Conservation (phyloP, 208 protist genomes). For the Leishmania braziliensis region DNA sequence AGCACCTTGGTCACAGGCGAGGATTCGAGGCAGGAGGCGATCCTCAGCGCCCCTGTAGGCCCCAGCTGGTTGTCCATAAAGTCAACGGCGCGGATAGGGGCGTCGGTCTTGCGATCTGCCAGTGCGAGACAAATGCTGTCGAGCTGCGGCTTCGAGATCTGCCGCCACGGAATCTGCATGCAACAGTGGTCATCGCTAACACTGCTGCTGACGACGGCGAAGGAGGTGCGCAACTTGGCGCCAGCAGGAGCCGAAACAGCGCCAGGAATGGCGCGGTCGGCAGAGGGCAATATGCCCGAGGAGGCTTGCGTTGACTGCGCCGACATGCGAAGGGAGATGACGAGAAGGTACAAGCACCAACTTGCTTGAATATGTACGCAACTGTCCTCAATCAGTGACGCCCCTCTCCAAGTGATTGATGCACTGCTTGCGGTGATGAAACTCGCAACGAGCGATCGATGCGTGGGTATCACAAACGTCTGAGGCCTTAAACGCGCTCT, state of each 20-base stretch:
- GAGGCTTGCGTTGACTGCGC: not conserved
- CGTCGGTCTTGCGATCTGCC: slow-evolving; percentile 49
- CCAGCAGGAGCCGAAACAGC: not conserved
- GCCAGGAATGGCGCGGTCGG: not conserved
- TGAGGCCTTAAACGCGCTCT: not conserved
- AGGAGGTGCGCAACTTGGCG: slow-evolving; percentile 11
- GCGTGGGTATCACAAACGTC: not conserved
- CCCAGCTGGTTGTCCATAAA: slow-evolving; percentile 89
- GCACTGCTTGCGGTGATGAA: not conserved
- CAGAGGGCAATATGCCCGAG: not conserved
- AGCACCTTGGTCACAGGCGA: slow-evolving; percentile 70
- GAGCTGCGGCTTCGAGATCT: slow-evolving; percentile 50
- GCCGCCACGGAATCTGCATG: slow-evolving; percentile 72
- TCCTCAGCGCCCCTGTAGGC: slow-evolving; percentile 47
- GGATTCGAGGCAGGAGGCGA: slow-evolving; percentile 66
- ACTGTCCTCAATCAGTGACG: not conserved
- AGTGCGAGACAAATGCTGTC: slow-evolving; percentile 67
- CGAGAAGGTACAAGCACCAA: not conserved
- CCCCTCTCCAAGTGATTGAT: not conserved
- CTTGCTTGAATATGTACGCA: not conserved
- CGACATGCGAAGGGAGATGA: slow-evolving; percentile 1
- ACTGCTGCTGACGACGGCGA: slow-evolving; percentile 21
- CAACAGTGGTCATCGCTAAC: slow-evolving; percentile 10
- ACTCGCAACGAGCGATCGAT: not conserved
- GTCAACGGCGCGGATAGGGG: slow-evolving; percentile 63